Evolutionary conservation across 2,329 filamentous ascomycete genomes (phyloP).

Genomic region (Dactylonectria macrodidyma): DNA sequence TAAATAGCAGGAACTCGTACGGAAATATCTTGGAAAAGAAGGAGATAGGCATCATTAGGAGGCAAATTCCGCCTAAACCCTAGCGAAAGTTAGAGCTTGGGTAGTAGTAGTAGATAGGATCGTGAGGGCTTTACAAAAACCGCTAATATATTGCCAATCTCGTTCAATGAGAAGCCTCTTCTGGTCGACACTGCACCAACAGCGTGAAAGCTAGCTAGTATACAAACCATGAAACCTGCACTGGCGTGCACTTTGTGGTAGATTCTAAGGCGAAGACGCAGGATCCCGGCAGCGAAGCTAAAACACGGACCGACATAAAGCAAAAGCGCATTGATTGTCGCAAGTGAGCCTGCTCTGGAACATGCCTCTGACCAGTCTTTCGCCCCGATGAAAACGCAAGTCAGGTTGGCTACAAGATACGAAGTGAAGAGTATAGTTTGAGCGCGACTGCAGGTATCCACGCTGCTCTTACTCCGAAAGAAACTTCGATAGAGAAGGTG

Average conservation of each 20-base stretch:
- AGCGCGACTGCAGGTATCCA: constrained; percentile 21
- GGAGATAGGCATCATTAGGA: background rate
- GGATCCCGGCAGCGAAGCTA: constrained; percentile 19
- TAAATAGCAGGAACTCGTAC: constrained; percentile 6
- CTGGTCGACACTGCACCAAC: constrained; percentile 7
- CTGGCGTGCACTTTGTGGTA: constrained; percentile 22
- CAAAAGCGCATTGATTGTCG: constrained; percentile 21
- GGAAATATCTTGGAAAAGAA: background rate
- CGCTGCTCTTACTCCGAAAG: constrained; percentile 15
- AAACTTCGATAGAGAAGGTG: constrained; percentile 4
- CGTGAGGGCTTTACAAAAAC: constrained; percentile 16
- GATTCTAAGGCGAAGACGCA: constrained; percentile 18
- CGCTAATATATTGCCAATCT: constrained; percentile 16
- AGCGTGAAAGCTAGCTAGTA: constrained; percentile 24
- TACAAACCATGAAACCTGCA: constrained; percentile 18
- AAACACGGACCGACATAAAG: constrained; percentile 27
- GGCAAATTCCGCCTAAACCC: constrained; percentile 2
- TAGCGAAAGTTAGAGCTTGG: background rate
- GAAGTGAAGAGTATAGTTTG: constrained; percentile 11
- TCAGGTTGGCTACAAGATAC: constrained; percentile 24
- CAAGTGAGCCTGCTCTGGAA: constrained; percentile 24
- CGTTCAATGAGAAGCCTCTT: constrained; percentile 12
- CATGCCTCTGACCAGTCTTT: constrained; percentile 3
- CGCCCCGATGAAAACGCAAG: constrained; percentile 16
- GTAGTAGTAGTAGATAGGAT: background rate